These are phyloP conservation scores for Mycena polygramma DNA, from an alignment of 768 basidiomycete species.

Conservation along the genomic window DNA sequence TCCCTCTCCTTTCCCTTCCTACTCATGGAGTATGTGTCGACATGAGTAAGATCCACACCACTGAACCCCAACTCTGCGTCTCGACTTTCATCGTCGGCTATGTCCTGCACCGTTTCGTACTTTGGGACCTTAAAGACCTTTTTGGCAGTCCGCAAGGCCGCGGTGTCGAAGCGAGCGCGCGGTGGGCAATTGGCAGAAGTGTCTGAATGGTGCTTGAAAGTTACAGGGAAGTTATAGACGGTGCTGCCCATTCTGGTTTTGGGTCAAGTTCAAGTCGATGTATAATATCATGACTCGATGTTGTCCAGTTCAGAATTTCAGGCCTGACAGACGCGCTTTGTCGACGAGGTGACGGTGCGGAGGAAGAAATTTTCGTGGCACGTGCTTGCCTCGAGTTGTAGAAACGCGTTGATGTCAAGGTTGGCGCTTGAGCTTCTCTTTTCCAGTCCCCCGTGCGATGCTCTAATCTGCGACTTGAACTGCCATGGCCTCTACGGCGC, in stretches of 20 bases:
- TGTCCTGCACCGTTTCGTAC: background rate
- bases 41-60: conserved; percentile 6
- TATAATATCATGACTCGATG: background rate
- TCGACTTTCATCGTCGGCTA: background rate
- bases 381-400: background rate
- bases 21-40: background rate
- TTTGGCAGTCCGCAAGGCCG: no score
- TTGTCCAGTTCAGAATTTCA: background rate
- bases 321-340: background rate
- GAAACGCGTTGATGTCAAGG: no score
- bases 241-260: background rate
- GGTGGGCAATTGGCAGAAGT: background rate
- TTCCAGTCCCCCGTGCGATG: background rate
- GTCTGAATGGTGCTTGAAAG: background rate
- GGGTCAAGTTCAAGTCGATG: background rate
- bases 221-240: conserved; percentile 2
- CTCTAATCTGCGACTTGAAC: conserved; percentile 1
- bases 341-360: background rate
- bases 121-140: conserved; percentile 12
- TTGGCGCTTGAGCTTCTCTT: background rate
- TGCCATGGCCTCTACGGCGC: conserved; percentile 7
- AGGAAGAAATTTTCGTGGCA: background rate
- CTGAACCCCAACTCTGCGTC: conserved; percentile 19
- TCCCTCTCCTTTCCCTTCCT: conserved; percentile 25
- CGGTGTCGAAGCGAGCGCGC: background rate